Evolutionary conservation across 371 early-diverging fungal genomes (phyloP).

Genomic region (Mucor indicus): DNA sequence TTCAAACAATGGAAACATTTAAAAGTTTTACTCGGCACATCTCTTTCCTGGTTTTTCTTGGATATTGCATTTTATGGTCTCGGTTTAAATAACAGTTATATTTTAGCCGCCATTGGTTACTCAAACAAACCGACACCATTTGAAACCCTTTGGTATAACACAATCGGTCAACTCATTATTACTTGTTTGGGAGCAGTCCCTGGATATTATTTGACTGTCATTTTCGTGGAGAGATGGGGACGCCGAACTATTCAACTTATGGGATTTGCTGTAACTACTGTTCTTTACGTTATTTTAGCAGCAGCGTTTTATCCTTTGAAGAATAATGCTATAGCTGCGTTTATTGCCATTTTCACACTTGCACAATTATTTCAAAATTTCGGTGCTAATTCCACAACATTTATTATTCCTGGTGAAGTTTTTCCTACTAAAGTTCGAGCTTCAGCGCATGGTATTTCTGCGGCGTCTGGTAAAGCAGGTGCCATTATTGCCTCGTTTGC

Average conservation of each 20-base stretch:
- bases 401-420: constrained; percentile 79
- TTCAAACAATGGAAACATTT: constrained; percentile 48
- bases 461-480: constrained; percentile 81
- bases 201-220: constrained; percentile 80
- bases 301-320: constrained; percentile 42
- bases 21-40: constrained; percentile 48
- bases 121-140: constrained; percentile 4
- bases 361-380: constrained; percentile 88
- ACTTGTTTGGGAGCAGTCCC: constrained; percentile 79
- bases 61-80: constrained; percentile 81
- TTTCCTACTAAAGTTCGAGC: constrained; percentile 86
- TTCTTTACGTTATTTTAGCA: constrained; percentile 37
- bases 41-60: constrained; percentile 61
- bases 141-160: constrained; percentile 3
- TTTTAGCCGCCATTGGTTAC: constrained; percentile 58
- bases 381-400: constrained; percentile 82
- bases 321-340: constrained; percentile 48
- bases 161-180: constrained; percentile 72
- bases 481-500: constrained; percentile 77
- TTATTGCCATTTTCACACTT: constrained; percentile 68
- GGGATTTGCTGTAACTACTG: constrained; percentile 51
- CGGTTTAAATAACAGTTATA: constrained; percentile 65
- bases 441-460: constrained; percentile 85
- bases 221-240: constrained; percentile 75
- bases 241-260: constrained; percentile 77